Percentiles rank a stretch among this genome's conserved stretches.
Evolutionary conservation across 2,329 filamentous ascomycete genomes (phyloP).

Genomic region (Dactylonectria macrodidyma): DNA sequence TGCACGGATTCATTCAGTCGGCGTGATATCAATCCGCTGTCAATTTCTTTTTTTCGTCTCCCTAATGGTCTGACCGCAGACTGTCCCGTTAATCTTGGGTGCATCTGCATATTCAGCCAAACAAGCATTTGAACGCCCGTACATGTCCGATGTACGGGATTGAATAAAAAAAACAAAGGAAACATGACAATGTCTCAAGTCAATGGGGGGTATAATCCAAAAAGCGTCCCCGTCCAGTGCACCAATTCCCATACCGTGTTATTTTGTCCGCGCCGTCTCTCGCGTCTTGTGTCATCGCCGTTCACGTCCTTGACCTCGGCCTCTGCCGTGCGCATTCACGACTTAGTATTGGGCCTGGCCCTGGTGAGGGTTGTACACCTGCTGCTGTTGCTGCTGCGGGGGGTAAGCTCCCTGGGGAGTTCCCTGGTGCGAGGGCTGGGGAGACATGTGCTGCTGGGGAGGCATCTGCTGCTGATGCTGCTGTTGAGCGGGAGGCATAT

Average conservation of each 20-base stretch:
- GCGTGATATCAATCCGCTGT: conserved; percentile 7
- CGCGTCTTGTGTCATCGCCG: conserved; percentile 8
- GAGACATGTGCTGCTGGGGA: conserved; percentile 29
- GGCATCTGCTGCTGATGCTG: conserved; percentile 20
- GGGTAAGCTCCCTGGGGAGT: conserved; percentile 42
- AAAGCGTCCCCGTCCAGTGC: conserved; percentile 32
- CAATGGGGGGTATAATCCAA: conserved; percentile 46
- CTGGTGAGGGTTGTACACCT: conserved; percentile 46
- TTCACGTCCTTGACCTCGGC: background rate
- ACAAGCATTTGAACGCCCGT: background rate
- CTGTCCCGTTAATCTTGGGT: background rate
- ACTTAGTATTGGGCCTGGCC: conserved; percentile 38
- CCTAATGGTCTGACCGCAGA: background rate
- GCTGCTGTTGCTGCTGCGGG: conserved; percentile 43
- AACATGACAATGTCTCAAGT: conserved; percentile 34
- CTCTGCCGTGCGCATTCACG: background rate
- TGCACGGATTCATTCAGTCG: conserved; percentile 7
- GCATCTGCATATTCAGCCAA: background rate
- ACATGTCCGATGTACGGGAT: background rate
- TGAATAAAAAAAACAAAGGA: conserved; percentile 18
- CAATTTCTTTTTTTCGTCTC: background rate
- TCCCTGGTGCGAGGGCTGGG: conserved; percentile 36
- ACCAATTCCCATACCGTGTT: conserved; percentile 17
- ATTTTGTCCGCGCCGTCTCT: conserved; percentile 13
- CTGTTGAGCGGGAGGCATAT: conserved; percentile 48